These are phyloP conservation scores for Fusarium abutilonis DNA, from an alignment of 2,329 filamentous ascomycete species.

Conservation along the genomic window DNA sequence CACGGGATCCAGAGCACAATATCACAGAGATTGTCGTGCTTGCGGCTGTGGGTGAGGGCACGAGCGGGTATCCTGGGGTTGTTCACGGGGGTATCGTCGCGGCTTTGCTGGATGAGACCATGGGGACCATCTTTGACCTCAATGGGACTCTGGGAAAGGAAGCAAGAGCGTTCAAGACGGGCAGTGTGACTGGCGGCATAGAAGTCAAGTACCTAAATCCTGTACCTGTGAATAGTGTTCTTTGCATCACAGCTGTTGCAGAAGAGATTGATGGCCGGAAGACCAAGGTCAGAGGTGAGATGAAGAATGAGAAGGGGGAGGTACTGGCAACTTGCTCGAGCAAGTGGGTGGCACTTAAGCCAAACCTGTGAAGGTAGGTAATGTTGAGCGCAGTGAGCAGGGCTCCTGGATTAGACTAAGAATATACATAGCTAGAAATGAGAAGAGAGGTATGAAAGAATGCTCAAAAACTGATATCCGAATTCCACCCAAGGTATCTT, in stretches of 20 bases:
- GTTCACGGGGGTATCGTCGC: slow-evolving; percentile 52
- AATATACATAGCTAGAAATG: slow-evolving; percentile 8
- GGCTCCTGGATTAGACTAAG: slow-evolving; percentile 23
- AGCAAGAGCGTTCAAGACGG: slow-evolving; percentile 42
- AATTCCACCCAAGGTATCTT: slow-evolving; percentile 37
- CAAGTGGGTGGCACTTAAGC: slow-evolving; percentile 48
- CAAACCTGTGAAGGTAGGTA: slow-evolving; percentile 41
- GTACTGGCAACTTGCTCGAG: slow-evolving; percentile 48
- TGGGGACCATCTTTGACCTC: slow-evolving; percentile 51
- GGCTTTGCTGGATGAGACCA: slow-evolving; percentile 52
- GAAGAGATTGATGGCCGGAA: slow-evolving; percentile 50
- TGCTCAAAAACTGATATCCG: slow-evolving; percentile 17
- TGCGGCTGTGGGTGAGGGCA: slow-evolving; percentile 48
- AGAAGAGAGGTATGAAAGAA: slow-evolving; percentile 21
- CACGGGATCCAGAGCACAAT: slow-evolving; percentile 38
- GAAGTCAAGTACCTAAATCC: slow-evolving; percentile 50
- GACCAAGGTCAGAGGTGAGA: slow-evolving; percentile 44
- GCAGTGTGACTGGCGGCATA: slow-evolving; percentile 50
- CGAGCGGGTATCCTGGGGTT: slow-evolving; percentile 49
- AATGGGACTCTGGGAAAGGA: slow-evolving; percentile 50
- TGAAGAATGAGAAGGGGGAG: slow-evolving; percentile 46
- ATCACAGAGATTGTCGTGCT: slow-evolving; percentile 48
- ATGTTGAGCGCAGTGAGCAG: neutral
- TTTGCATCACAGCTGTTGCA: slow-evolving; percentile 48
- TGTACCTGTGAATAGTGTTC: slow-evolving; percentile 44